These are phyloP conservation scores for Guadua angustifolia DNA, from an alignment of 176 grass and related monocot genomes.

Conservation along the genomic window DNA sequence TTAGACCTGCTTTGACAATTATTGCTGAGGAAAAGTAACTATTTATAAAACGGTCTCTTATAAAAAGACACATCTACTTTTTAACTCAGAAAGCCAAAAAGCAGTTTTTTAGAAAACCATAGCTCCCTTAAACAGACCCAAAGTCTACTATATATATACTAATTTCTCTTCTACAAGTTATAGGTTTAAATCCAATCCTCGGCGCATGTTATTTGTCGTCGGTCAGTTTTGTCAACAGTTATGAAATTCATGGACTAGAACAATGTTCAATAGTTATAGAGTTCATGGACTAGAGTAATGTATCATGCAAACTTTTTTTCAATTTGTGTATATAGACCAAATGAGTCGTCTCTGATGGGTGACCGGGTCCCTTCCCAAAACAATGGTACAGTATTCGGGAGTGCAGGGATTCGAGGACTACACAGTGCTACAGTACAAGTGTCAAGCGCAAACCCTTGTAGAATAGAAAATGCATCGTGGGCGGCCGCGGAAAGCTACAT, in stretches of 20 bases:
- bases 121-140: too few species aligned
- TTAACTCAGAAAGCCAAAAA: too few species aligned
- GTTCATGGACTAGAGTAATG: neutral
- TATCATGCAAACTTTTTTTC: neutral
- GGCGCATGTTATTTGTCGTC: neutral
- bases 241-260: neutral
- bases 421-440: neutral
- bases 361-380: neutral
- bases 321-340: too few species aligned
- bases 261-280: neutral
- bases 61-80: too few species aligned
- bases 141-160: too few species aligned
- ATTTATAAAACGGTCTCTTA: too few species aligned
- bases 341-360: neutral
- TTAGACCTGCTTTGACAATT: too few species aligned
- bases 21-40: too few species aligned
- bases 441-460: neutral
- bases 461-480: neutral
- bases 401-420: neutral
- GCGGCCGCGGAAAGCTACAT: constrained; percentile 24
- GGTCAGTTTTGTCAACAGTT: neutral
- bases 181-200: neutral
- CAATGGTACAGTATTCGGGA: neutral
- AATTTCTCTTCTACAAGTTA: neutral
- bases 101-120: too few species aligned